A percentile compares a stretch with the other conserved stretches of the same genome.
Evolutionary conservation across 441 rosid species (phyloP).

Genomic region (Adansonia madagascariensis): DNA sequence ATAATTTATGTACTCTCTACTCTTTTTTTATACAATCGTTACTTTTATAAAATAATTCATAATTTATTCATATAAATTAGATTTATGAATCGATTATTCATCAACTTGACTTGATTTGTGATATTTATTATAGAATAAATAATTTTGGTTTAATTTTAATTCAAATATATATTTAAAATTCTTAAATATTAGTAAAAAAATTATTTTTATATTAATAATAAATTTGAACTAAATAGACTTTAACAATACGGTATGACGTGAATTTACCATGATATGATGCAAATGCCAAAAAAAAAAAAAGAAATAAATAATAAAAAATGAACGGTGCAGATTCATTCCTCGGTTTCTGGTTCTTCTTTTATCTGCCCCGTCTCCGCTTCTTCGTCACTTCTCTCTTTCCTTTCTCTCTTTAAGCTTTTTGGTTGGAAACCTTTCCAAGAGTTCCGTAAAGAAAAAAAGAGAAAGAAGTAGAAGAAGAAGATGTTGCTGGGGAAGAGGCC

Average conservation of each 20-base stretch:
- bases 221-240: background rate
- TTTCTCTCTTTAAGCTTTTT: background rate
- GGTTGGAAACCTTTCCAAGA: background rate
- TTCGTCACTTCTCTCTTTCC: slow-evolving; percentile 30
- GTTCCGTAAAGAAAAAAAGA: background rate
- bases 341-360: slow-evolving; percentile 55
- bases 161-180: too few species aligned
- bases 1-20: too few species aligned
- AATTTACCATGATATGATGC: slow-evolving; percentile 10
- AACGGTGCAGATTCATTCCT: slow-evolving; percentile 63
- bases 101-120: too few species aligned
- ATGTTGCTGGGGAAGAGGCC: slow-evolving; percentile 89
- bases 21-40: too few species aligned
- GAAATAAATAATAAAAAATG: background rate
- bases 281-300: background rate
- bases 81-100: too few species aligned
- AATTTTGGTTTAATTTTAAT: too few species aligned
- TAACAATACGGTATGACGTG: slow-evolving; percentile 30
- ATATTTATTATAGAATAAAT: too few species aligned
- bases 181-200: too few species aligned
- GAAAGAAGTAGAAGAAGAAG: background rate
- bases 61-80: too few species aligned
- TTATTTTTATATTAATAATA: too few species aligned
- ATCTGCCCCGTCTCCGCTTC: slow-evolving; percentile 44
- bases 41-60: too few species aligned